Base-by-base conservation (phyloP, 768 basidiomycete species). In the Mycena haematopus region DNA sequence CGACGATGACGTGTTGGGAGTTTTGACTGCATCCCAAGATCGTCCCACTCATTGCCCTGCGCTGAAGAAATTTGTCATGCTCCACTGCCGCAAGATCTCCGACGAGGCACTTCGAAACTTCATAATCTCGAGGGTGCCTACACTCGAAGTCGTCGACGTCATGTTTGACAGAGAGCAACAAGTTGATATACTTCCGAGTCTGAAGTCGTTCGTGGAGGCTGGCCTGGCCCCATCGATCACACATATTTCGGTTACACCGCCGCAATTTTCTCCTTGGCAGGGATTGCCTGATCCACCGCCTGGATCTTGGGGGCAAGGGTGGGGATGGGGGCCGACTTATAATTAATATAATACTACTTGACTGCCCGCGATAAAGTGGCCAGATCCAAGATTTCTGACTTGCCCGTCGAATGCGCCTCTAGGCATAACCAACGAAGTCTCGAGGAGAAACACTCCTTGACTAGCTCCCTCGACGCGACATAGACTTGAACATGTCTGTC, bases 181-280 rank as follows among this genome's bases (percentile, higher is more conserved):
- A 40, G 15, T 49, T 5, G 54, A 62, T 45, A 53, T 62, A 1
- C 33, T 31, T 0, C 38, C 60, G 6, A n/a, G 22, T 10, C 49
- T 62, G 3, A 5, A 42, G 8, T 36, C 47, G 0, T 56, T 44
- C 40, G n/a, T 51, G 9, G 54, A 50, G 14, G 24, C 25, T 2
- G 54, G 47, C 6, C 38, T 62, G 19, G 11, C 31, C 13, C 3
- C 11, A 2, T 5, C 19, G 2, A 38, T 55, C 38, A 40, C 13
- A 2, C n/a, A 61, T 15, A 27, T 49, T 21, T 9, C 57, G 1
- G 36, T 36, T 7, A 3, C 25, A 3, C n/a, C 29, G 13, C 29
- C 36, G 29, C 47, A 50, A 7, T 51, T 50, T 38, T 62, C 60
- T 3, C 60, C 60, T 1, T 62, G 60, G 60, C 47, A 51, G 49